These are phyloP conservation scores for Phytophthora hybrid DNA, from an alignment of 352 stramenopile species.

Conservation along the genomic window DNA sequence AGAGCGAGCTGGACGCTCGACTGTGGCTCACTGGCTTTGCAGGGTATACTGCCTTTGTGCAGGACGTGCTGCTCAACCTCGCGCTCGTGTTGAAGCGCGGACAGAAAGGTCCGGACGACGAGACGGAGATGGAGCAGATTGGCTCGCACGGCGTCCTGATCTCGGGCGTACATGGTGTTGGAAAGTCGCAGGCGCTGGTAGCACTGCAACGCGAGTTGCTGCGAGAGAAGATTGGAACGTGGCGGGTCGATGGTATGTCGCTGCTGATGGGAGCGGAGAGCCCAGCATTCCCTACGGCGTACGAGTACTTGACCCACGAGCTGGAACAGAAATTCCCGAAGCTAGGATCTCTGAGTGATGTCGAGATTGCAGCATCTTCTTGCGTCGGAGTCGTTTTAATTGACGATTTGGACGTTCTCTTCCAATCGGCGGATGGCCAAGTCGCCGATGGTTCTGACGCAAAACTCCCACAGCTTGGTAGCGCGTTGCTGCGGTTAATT, in stretches of 20 bases:
- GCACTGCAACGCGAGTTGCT: slow-evolving; percentile 38
- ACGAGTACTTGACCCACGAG: slow-evolving; percentile 63
- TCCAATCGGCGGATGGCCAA: slow-evolving; percentile 55
- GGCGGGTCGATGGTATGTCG: slow-evolving; percentile 48
- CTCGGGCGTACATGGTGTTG: slow-evolving; percentile 67
- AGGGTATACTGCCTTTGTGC: slow-evolving; percentile 61
- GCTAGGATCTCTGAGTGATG: slow-evolving; percentile 17
- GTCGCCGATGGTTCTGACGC: slow-evolving; percentile 37
- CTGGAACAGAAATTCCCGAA: slow-evolving; percentile 44
- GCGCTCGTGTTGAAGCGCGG: slow-evolving; percentile 50
- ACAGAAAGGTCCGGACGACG: slow-evolving; percentile 24
- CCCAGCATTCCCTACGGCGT: slow-evolving; percentile 52
- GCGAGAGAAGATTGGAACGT: slow-evolving; percentile 35
- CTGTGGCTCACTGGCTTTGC: slow-evolving; percentile 51
- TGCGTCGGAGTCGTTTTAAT: slow-evolving; percentile 61
- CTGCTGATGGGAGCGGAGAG: slow-evolving; percentile 67
- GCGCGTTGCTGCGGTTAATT: slow-evolving; percentile 67
- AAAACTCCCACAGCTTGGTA: slow-evolving; percentile 60
- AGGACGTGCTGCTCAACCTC: slow-evolving; percentile 66
- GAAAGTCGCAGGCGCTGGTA: slow-evolving; percentile 65
- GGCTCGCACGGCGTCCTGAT: slow-evolving; percentile 49
- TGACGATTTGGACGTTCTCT: slow-evolving; percentile 78
- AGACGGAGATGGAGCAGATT: slow-evolving; percentile 62
- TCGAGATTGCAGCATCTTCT: slow-evolving; percentile 3
- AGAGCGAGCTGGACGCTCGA: slow-evolving; percentile 36